phyloP scores from a whole-genome alignment of 352 stramenopile species.

The Achlya hypogyna region DNA sequence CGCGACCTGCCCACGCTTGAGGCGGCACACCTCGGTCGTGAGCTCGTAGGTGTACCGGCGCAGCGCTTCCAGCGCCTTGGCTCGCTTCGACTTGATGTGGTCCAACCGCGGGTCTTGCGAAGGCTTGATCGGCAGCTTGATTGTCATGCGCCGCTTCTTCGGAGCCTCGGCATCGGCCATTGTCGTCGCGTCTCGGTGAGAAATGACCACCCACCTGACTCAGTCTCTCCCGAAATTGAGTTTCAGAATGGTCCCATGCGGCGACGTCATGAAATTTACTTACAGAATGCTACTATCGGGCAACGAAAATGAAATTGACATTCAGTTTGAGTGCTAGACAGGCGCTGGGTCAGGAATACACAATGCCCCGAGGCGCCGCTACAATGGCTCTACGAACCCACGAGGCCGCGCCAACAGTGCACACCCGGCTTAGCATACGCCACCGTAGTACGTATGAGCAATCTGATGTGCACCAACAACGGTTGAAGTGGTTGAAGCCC shows the following conservation, averaged over 20 bases:
- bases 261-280: too few relatives aligned
- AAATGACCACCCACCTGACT: background rate
- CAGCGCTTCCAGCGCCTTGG: constrained; percentile 1
- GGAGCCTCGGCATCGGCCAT: background rate
- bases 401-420: too few relatives aligned
- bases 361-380: too few relatives aligned
- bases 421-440: too few relatives aligned
- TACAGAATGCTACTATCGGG: too few relatives aligned
- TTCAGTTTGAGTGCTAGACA: background rate
- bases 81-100: constrained; percentile 17
- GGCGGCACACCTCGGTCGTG: background rate
- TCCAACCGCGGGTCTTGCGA: background rate
- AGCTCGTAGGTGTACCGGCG: constrained; percentile 10
- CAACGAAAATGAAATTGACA: background rate
- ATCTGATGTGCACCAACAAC: background rate
- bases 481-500: background rate
- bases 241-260: too few relatives aligned
- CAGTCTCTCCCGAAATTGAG: background rate
- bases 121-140: constrained; percentile 4
- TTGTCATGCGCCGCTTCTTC: constrained; percentile 5
- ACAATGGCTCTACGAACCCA: too few relatives aligned
- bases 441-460: too few relatives aligned
- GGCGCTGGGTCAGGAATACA: background rate
- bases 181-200: background rate
- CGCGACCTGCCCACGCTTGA: constrained; percentile 6